Conservation (phyloP, 2,329 filamentous ascomycete species). For the Arachnomyces sp. region DNA sequence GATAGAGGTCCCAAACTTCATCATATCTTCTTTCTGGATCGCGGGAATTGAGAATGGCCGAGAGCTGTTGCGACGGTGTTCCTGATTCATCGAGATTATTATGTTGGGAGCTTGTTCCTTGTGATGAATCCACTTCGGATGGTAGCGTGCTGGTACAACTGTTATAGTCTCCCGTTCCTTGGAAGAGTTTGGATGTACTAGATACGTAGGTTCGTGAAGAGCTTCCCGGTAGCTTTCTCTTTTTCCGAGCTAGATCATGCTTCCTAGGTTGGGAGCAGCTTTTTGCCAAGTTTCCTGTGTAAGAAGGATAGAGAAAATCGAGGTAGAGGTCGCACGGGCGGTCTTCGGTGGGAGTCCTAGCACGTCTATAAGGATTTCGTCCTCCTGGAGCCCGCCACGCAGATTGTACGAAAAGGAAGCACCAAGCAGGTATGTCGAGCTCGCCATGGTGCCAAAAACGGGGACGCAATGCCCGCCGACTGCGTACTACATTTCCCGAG, state of each 20-base stretch:
- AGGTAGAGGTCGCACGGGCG: conserved; percentile 13
- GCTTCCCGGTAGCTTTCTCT: conserved; percentile 16
- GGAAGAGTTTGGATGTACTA: conserved; percentile 11
- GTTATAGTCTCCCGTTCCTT: neutral
- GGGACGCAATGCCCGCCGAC: conserved; percentile 26
- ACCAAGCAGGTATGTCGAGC: conserved; percentile 24
- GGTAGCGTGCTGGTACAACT: too few species aligned
- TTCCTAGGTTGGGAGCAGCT: conserved; percentile 17
- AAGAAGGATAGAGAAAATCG: conserved; percentile 35
- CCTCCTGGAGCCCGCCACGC: conserved; percentile 7
- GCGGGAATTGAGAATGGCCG: too few species aligned
- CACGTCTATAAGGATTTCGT: too few species aligned
- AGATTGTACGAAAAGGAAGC: conserved; percentile 23
- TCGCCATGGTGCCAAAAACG: conserved; percentile 29
- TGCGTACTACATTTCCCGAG: conserved; percentile 31
- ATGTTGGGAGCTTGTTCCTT: too few species aligned
- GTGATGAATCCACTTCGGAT: conserved; percentile 1
- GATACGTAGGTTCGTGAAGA: conserved; percentile 23
- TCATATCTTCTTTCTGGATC: conserved; percentile 21
- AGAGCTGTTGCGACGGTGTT: too few species aligned
- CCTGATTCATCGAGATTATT: too few species aligned
- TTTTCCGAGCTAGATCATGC: conserved; percentile 20
- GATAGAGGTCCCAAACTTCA: conserved; percentile 38
- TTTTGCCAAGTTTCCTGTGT: conserved; percentile 18
- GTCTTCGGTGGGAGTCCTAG: neutral